Evolutionary conservation across 1,139 yeast genomes (phyloP).

Genomic region (Kurtzmaniella natalensis): DNA sequence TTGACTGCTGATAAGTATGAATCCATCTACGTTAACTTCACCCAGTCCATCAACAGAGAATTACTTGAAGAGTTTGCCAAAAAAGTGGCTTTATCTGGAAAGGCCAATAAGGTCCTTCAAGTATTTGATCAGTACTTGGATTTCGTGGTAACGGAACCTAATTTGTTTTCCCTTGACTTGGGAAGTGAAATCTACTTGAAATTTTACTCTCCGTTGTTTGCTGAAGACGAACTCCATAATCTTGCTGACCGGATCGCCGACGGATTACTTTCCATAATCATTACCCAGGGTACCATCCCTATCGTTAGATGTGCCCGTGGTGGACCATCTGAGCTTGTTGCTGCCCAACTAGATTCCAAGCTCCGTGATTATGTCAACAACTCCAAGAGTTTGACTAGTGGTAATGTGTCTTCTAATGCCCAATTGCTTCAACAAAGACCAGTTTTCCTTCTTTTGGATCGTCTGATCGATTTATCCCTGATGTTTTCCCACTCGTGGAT

Average conservation of each 20-base stretch:
- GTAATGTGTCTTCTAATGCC: slow-evolving; percentile 14
- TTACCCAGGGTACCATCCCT: slow-evolving; percentile 79
- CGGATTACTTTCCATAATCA: slow-evolving; percentile 74
- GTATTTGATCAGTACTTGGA: slow-evolving; percentile 92
- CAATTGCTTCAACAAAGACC: slow-evolving; percentile 50
- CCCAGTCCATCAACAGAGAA: slow-evolving; percentile 71
- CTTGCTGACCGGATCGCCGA: slow-evolving; percentile 68
- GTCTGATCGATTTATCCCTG: slow-evolving; percentile 84
- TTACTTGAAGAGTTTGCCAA: slow-evolving; percentile 86
- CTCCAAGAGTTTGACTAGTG: slow-evolving; percentile 26
- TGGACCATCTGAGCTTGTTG: slow-evolving; percentile 94
- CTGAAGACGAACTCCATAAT: slow-evolving; percentile 69
- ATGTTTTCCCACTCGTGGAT: slow-evolving; percentile 99
- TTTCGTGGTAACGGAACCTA: slow-evolving; percentile 89
- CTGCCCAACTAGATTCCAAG: slow-evolving; percentile 77
- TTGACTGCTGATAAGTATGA: slow-evolving; percentile 72
- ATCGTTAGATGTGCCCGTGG: slow-evolving; percentile 87
- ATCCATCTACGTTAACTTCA: slow-evolving; percentile 77
- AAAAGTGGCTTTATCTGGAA: slow-evolving; percentile 68
- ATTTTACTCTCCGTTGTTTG: slow-evolving; percentile 65
- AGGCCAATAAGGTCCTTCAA: slow-evolving; percentile 69
- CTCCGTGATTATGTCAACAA: slow-evolving; percentile 82
- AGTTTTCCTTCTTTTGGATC: slow-evolving; percentile 77
- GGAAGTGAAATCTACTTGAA: slow-evolving; percentile 54
- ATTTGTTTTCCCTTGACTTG: slow-evolving; percentile 75